Evolutionary conservation across 768 basidiomycete genomes (phyloP), one percentile per base, ranked within the genome.

Genomic region (Inosperma sp.): DNA sequence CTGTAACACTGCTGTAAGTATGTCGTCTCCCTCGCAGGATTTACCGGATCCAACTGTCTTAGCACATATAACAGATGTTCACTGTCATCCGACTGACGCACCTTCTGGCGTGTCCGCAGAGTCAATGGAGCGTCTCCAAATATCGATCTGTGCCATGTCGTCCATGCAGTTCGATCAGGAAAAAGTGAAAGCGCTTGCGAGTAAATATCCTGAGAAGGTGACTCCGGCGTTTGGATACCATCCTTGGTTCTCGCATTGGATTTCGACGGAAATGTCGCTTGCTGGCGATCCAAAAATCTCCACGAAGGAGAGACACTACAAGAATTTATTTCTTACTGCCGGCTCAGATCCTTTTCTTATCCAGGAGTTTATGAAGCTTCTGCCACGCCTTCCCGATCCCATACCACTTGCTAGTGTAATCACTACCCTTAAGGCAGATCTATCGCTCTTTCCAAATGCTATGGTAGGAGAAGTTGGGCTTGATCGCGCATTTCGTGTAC

Each of bases 381-480:
- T 96, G 13, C 66, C 75, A 3, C 66, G 62, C 39, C 78, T 97
- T 16, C 93, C 93, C 0, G 79, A 85, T 7, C 95, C 94, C 0
- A 73, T 76, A 9, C 66, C 79, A 0, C 75, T 95, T 19, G 56
- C 60, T 7, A 69, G 79, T n/a, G 60, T 93, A 27, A 65, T 95
- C 14, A 54, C 62, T 7, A 78, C 81, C 21, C 65, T 97, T 44
- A 79, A 82, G 41, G 52, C 56, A 6, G 78, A 86, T 62, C 75
- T 97, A 13, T 55, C 57, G n/a, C 63, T 65, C 2, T 84, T 84
- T 57, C 82, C 88, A 2, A 62, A 70, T 33, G 84, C 90, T 9
- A 87, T 96, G 82, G 71, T 99, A 2, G 95, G 95, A 33, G 95
- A 99, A 69, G 85, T 98, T 5, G 95, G 95, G 2, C 68, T 99